A percentile compares a stretch with the other conserved stretches of the same genome.
phyloP scores from a whole-genome alignment of 768 basidiomycete genomes.

The Artomyces pyxidatus region DNA sequence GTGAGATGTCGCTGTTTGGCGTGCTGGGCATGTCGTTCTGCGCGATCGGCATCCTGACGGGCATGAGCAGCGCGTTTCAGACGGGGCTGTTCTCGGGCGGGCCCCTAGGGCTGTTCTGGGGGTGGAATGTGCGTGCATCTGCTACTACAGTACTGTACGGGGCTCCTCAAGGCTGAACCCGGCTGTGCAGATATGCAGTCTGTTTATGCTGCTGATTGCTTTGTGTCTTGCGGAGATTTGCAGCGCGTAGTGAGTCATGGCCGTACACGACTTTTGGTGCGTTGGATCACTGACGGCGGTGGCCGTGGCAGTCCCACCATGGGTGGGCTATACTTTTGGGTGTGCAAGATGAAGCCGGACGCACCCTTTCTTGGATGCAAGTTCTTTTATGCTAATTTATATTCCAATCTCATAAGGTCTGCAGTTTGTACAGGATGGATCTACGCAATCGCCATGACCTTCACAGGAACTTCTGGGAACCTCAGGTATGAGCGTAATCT shows the following conservation, averaged over 20 bases:
- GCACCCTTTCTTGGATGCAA: conserved; percentile 44
- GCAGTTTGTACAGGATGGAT: conserved; percentile 41
- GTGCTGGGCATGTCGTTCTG: conserved; percentile 55
- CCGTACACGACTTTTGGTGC: neutral
- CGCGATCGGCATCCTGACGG: conserved; percentile 51
- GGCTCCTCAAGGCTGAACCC: neutral
- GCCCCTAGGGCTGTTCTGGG: conserved; percentile 52
- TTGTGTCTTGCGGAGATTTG: conserved; percentile 51
- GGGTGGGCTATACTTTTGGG: conserved; percentile 58
- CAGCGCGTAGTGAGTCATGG: conserved; percentile 43
- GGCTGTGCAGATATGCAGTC: conserved; percentile 37
- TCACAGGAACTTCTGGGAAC: conserved; percentile 53
- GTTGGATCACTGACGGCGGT: neutral
- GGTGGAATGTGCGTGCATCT: conserved; percentile 42
- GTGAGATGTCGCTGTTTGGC: conserved; percentile 52
- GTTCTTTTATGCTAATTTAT: conserved; percentile 12
- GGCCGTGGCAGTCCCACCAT: conserved; percentile 37
- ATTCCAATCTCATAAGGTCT: neutral
- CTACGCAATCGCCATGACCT: conserved; percentile 51
- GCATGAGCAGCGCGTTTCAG: conserved; percentile 54
- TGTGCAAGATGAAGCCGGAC: conserved; percentile 52
- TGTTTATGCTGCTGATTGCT: conserved; percentile 53
- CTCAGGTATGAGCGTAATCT: conserved; percentile 32
- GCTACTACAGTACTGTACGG: neutral
- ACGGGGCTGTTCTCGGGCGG: conserved; percentile 52